Evolutionary conservation across 2,329 filamentous ascomycete genomes (phyloP), one percentile per base, ranked within the genome.

Genomic region (Alternaria longipes): DNA sequence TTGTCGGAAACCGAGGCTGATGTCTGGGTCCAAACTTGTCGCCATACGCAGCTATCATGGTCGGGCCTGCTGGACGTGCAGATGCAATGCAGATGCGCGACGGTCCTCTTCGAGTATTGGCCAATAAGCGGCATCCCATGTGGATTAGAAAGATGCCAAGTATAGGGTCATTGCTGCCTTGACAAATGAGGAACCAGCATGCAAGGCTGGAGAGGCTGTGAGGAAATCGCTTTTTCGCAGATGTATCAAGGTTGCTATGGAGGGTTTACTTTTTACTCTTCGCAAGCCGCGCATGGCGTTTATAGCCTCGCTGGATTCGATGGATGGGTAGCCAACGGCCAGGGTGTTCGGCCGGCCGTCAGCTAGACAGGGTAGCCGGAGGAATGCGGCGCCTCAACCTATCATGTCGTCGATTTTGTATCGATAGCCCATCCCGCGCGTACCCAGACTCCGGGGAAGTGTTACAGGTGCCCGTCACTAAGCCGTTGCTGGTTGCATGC

Each of bases 391-490:
- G 12, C 40, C 54, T 50, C 46, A 49, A 51, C 70, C 66, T 63
- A 69, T 72, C 64, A 69, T n/a, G 18, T 28, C 45, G 42, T 8
- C 7, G 36, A 12, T 30, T 26, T 40, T 16, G 52, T 45, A 36
- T 28, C 40, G 56, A 59, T 59, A 56, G 49, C 52, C 59, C 26
- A 55, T 60, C 54, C 58, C 57, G 62, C 62, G 49, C 59, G 55
- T 62, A 66, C 56, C 67, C 71, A 72, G 64, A 60, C 63, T 62
- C 60, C 59, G 54, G 63, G 66, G 66, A 66, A 64, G 62, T 65
- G 61, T 62, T 59, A 55, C 59, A 58, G 66, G 53, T 58, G 63
- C 30, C 54, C 61, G 52, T 52, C 32, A n/a, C 54, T 52, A 65
- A 65, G 38, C 65, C 56, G 52, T 65, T 61, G 62, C 63, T 57